Base-by-base conservation (phyloP, 139 green algal genomes). In the Diplosphaera chodatii region DNA sequence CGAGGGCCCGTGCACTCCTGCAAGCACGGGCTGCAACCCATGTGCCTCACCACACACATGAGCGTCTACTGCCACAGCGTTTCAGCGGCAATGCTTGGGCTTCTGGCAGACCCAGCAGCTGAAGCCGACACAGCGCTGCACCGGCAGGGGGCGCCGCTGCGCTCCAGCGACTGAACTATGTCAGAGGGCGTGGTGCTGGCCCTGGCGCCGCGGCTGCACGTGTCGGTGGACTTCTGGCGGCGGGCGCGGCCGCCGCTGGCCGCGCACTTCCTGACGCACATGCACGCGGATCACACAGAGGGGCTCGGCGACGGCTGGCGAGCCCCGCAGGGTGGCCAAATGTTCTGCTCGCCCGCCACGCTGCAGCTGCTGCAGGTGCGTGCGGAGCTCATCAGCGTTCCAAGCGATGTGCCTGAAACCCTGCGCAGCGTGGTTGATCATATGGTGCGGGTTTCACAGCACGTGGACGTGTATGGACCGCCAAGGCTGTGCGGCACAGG, bases 231-330 rank as follows among this genome's bases (percentile, higher is more conserved):
- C 10, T 41, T 55, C 64, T 40, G 64, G 30, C 28, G 64, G 48
- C 48, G 48, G 48, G 13, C 13, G 16, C 16, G 48, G 48, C 16
- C 25, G 48, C 48, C 40, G 4, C 41, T 65, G 3, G 71, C 23
- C 33, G 76, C 63, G 30, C 64, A 73, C 75, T 81, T 84, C 67
- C 59, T 81, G 18, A 81, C 79, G 22, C 79, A 84, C 55, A 56
- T 70, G 72, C 79, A 84, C 62, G 31, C 55, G 4, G 79, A 84
- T 59, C 79, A 84, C 40, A 66, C 69, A 16, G 40, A 71, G 10
- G 75, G 75, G 25, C 56, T 84, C 13, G 65, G 31, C 25, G 32
- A 68, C 28, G 28, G 28, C 29, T 84, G 78, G 78, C 56, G 23
- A 25, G 27, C 21, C 29, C 21, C 30, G 6, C 31, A 0, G 15